Evolutionary conservation across 2,329 filamentous ascomycete species (phyloP).

Genomic region (Stachybotrys chartarum): DNA sequence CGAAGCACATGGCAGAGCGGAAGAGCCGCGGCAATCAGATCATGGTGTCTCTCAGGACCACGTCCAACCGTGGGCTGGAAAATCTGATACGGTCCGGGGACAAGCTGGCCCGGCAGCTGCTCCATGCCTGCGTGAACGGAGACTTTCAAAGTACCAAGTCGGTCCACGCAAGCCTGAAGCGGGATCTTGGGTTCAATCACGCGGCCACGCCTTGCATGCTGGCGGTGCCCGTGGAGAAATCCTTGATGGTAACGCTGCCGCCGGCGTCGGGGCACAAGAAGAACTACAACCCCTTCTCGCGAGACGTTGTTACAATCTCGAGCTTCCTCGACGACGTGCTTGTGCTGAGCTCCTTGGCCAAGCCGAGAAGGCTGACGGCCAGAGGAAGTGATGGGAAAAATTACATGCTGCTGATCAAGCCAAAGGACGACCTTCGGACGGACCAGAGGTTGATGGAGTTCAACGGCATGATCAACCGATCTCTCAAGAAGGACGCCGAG

Average conservation of each 20-base stretch:
- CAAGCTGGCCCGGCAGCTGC: slow-evolving; percentile 73
- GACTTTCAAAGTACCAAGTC: slow-evolving; percentile 62
- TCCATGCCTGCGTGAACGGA: slow-evolving; percentile 72
- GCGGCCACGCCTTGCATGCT: slow-evolving; percentile 76
- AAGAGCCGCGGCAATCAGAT: slow-evolving; percentile 45
- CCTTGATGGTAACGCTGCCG: slow-evolving; percentile 76
- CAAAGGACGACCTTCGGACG: slow-evolving; percentile 94
- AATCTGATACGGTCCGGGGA: slow-evolving; percentile 71
- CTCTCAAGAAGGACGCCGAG: slow-evolving; percentile 84
- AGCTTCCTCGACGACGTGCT: slow-evolving; percentile 81
- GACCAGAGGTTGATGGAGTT: slow-evolving; percentile 99
- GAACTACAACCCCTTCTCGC: slow-evolving; percentile 79
- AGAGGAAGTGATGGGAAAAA: slow-evolving; percentile 80
- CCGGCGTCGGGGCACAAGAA: slow-evolving; percentile 62
- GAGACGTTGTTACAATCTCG: slow-evolving; percentile 76
- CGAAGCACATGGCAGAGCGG: slow-evolving; percentile 63
- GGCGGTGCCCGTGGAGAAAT: slow-evolving; percentile 83
- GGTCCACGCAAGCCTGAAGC: slow-evolving; percentile 64
- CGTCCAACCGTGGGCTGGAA: slow-evolving; percentile 53
- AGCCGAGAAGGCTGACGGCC: slow-evolving; percentile 82
- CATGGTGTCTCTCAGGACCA: slow-evolving; percentile 39
- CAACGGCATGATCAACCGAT: slow-evolving; percentile 95
- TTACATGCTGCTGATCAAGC: slow-evolving; percentile 92
- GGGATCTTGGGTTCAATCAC: slow-evolving; percentile 76
- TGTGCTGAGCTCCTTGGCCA: slow-evolving; percentile 84